phyloP scores from a whole-genome alignment of 192 early-diverging fungal species.

The Coemansia umbellata region DNA sequence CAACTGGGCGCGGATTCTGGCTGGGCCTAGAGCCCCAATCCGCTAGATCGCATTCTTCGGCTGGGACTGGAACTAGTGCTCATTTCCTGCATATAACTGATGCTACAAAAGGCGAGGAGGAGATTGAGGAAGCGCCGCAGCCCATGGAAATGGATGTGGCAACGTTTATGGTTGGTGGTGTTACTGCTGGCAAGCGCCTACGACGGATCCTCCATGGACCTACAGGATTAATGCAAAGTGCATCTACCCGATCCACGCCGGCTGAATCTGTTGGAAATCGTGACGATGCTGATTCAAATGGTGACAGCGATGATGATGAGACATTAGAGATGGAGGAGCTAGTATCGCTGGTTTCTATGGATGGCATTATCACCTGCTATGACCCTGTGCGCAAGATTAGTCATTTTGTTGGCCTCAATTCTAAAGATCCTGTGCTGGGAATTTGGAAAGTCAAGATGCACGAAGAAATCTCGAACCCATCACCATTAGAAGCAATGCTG shows the following conservation, averaged over 20 bases:
- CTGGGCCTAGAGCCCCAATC: conserved; percentile 22
- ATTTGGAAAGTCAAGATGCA: conserved; percentile 54
- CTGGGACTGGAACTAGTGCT: conserved; percentile 30
- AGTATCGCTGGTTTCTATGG: conserved; percentile 50
- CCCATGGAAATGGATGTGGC: conserved; percentile 48
- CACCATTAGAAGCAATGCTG: conserved; percentile 22
- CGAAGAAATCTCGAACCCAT: conserved; percentile 35
- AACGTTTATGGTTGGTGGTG: conserved; percentile 48
- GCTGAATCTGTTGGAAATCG: background rate
- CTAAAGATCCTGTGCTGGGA: conserved; percentile 41
- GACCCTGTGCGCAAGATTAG: conserved; percentile 41
- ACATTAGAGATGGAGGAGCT: conserved; percentile 11
- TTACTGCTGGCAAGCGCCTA: conserved; percentile 31
- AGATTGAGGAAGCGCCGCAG: conserved; percentile 50
- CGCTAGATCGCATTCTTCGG: conserved; percentile 44
- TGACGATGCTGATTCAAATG: background rate
- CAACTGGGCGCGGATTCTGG: conserved; percentile 24
- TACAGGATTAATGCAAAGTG: background rate
- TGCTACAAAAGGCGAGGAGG: conserved; percentile 29
- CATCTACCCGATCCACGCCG: background rate
- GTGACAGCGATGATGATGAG: background rate
- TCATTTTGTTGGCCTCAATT: conserved; percentile 32
- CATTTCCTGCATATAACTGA: conserved; percentile 5
- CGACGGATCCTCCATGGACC: conserved; percentile 24
- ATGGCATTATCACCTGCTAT: conserved; percentile 41